Base-by-base conservation (phyloP, 352 stramenopile genomes). In the Phytophthora multivora region DNA sequence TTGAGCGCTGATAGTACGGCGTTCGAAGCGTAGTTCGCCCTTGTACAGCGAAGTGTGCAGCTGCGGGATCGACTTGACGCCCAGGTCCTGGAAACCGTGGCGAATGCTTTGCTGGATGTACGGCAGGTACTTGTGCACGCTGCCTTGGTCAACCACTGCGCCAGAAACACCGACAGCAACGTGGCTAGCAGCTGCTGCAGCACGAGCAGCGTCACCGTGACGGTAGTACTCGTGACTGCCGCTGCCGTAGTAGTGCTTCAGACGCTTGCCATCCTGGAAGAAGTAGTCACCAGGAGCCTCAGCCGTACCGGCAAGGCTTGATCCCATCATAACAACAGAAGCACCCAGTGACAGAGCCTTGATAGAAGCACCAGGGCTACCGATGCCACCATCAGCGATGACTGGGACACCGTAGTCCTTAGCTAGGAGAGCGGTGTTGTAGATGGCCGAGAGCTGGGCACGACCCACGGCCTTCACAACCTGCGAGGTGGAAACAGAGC, bases 221-320 rank as follows among this genome's bases (percentile, higher is more conserved):
- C 63, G 63, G 58, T 73, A 73, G 45, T 70, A 98, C 77, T 99
- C 97, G 57, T 99, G 82, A 66, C 89, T 98, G 28, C 97, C 96
- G 89, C 99, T 99, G 51, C 98, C 98, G 65, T 97, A 90, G 88
- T 99, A 99, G 49, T 97, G 89, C 83, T 99, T 99, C 23, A 99
- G 83, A 38, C 98, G 94, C 63, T 99, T 94, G 31, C 97, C 98
- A 68, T 99, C 97, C 83, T 99, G 96, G 71, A 99, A 99, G 71
- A 99, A 99, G 77, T 99, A 99, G 71, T 99, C 95, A 25, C 98
- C 98, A 4, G 98, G 98, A 19, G 97, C 91, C 76, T 99, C 98
- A 40, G 98, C 95, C 10, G 97, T 99, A 42, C 80, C 98, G 7
- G 98, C 98, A 54, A 99, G 89, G 73, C 98, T 97, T 25, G 91